Base-by-base conservation (phyloP, 1,139 yeast genomes). In the Suhomyces wounanorum region DNA sequence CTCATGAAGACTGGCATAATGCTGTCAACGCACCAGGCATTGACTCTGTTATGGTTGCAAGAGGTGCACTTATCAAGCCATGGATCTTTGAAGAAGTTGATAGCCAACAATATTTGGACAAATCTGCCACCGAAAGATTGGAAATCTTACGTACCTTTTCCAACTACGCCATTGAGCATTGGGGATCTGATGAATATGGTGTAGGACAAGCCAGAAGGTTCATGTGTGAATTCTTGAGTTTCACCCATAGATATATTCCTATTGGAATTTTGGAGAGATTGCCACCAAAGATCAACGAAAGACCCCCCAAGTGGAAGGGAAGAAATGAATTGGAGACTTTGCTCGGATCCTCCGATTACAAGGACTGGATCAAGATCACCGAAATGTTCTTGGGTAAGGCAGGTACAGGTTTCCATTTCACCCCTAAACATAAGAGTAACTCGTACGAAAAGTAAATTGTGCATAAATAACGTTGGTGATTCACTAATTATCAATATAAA, bases 61-160 rank as follows among this genome's bases (percentile, higher is more conserved):
- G 99, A 61, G 99, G 98, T 49, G 98, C 98, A 0, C 81, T 94
- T 58, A 92, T 95, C 67, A 94, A 95, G 70, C 99, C 99, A 44
- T 94, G 99, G 99, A 89, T 94, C 45, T 94, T 94, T 62, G 98
- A 95, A 72, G 99, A 94, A 70, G 83, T 95, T 48, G 95, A 92
- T 51, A 78, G 95, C 8, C 84, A 84, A 62, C 98, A 94, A 68
- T 87, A 91, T 65, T 70, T 94, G 57, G 99, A 94, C 69, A 95
- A 94, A 70, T 77, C 90, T 2, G 85, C 97, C n/a, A 75, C 85
- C 37, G 97, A 94, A 69, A 82, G 99, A 68, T 78, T 94, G 52
- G 96, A 85, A 31, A 82, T 87, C 49, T 70, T 92, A 60, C 76
- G 77, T 55, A 79, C 78, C 49, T 94, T 85, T 65, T 83, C 96